Base-by-base conservation (phyloP, 1,284 basidiomycete genomes). In the Cutaneotrichosporon sp. region DNA sequence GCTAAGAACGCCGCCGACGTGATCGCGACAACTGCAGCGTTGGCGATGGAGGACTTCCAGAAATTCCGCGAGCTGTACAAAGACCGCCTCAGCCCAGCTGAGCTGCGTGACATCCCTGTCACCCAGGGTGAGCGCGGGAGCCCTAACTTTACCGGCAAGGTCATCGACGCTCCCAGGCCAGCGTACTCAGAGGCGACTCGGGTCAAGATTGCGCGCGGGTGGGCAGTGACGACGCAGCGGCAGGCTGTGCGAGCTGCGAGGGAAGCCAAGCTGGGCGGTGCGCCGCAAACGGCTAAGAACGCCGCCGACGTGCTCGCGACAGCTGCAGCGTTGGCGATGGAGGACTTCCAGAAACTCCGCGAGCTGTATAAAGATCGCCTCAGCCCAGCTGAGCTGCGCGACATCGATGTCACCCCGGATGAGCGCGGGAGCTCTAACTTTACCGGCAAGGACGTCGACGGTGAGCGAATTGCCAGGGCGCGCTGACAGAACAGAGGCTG, bases 161-260 rank as follows among this genome's bases (percentile, higher is more conserved):
- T 45, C 18, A 42, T 31, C 10, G 20, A 58, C 20, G 58, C 51
- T 59, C n/a, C n/a, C n/a, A n/a, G n/a, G n/a, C n/a, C n/a, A n/a
- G n/a, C n/a, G n/a, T n/a, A n/a, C n/a, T n/a, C n/a, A n/a, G 42
- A 43, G 16, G 42, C 42, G 8, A 43, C n/a, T 13, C 13, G 18
- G 18, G n/a, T 43, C 8, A 8, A 18, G 16, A 14, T n/a, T 20
- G 42, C 42, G 42, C 42, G 42, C 42, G 8, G n/a, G 18, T 43
- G 42, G 42, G 42, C 42, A 8, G 8, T 43, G 8, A 11, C n/a
- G 42, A n/a, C 42, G 16, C 8, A 43, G 42, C 25, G 25, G 47
- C 47, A 50, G 47, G 47, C 47, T 27, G 16, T 13, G 18, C 24
- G 25, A 9, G 27, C 47, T 4, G 47, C 47, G 27, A n/a, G 13